Evolutionary conservation across 2,329 filamentous ascomycete genomes (phyloP).

Genomic region (Scopulariopsis brevicaulis): DNA sequence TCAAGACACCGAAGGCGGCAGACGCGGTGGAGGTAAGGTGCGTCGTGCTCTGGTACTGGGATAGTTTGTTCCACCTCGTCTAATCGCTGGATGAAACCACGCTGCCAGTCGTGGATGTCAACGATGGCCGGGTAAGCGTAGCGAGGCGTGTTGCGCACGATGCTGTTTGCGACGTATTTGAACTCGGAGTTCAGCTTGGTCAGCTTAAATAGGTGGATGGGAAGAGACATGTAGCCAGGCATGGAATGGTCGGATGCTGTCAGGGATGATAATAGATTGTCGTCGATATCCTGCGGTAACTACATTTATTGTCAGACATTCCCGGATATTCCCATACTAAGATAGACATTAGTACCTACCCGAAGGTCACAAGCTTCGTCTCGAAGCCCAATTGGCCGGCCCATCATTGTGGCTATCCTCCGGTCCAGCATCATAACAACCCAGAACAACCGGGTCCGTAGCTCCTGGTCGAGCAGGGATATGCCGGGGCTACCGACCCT

Average conservation of each 20-base stretch:
- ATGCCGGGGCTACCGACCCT: not conserved
- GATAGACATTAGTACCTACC: not conserved
- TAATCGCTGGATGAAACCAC: not conserved
- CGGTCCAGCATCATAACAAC: not conserved
- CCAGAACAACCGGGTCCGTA: not conserved
- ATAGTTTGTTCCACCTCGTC: not conserved
- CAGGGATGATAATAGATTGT: not conserved
- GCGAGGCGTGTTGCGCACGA: not conserved
- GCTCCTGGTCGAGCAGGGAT: not conserved
- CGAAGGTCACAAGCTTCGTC: not conserved
- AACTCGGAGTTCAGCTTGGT: not conserved
- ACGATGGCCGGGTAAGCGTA: not conserved
- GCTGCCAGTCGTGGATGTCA: not conserved
- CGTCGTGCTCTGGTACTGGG: not conserved
- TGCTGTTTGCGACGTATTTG: not conserved
- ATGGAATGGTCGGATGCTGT: not conserved
- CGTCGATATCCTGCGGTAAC: not conserved
- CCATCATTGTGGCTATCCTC: not conserved
- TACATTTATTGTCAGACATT: not conserved
- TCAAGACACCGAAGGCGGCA: not conserved
- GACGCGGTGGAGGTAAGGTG: not conserved
- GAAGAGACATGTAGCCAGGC: not conserved
- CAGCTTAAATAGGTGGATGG: not conserved
- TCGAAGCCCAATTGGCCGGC: not conserved
- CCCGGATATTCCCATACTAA: not conserved